These are phyloP conservation scores for Boletus huronensis DNA, from an alignment of 768 basidiomycete genomes.

Conservation along the genomic window DNA sequence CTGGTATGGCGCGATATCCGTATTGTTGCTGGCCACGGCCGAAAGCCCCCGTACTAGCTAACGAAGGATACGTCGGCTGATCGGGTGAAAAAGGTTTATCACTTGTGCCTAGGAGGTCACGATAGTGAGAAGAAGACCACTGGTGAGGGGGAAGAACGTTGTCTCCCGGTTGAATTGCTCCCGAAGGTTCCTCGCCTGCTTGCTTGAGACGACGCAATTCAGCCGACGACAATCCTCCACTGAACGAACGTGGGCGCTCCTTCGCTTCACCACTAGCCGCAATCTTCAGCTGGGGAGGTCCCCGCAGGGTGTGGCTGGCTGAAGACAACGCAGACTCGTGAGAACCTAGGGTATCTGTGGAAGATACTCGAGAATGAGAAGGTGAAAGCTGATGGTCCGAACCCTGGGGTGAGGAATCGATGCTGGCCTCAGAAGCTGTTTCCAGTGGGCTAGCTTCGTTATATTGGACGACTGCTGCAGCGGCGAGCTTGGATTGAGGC, in stretches of 20 bases:
- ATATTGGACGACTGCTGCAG: slow-evolving; percentile 51
- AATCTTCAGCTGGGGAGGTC: slow-evolving; percentile 51
- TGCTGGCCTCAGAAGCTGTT: slow-evolving; percentile 65
- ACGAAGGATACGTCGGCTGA: slow-evolving; percentile 63
- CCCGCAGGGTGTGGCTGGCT: slow-evolving; percentile 55
- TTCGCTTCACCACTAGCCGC: slow-evolving; percentile 54
- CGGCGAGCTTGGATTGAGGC: slow-evolving; percentile 59
- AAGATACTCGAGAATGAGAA: slow-evolving; percentile 79
- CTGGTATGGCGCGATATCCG: slow-evolving; percentile 45
- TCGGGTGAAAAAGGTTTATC: slow-evolving; percentile 44
- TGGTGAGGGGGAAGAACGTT: slow-evolving; percentile 42
- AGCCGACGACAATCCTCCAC: slow-evolving; percentile 69
- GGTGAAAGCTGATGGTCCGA: slow-evolving; percentile 63
- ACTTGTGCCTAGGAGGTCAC: slow-evolving; percentile 38
- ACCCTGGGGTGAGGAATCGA: slow-evolving; percentile 68
- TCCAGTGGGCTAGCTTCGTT: slow-evolving; percentile 70
- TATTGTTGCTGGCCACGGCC: slow-evolving; percentile 54
- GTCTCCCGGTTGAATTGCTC: slow-evolving; percentile 33
- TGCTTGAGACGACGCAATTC: slow-evolving; percentile 76
- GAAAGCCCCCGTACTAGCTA: slow-evolving; percentile 44
- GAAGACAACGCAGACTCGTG: slow-evolving; percentile 53
- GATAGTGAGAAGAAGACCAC: slow-evolving; percentile 50
- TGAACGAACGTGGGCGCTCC: slow-evolving; percentile 80
- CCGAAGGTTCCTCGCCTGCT: slow-evolving; percentile 46
- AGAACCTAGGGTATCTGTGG: slow-evolving; percentile 69